phyloP scores from a whole-genome alignment of 768 basidiomycete genomes.

The Lentinula lateritia region DNA sequence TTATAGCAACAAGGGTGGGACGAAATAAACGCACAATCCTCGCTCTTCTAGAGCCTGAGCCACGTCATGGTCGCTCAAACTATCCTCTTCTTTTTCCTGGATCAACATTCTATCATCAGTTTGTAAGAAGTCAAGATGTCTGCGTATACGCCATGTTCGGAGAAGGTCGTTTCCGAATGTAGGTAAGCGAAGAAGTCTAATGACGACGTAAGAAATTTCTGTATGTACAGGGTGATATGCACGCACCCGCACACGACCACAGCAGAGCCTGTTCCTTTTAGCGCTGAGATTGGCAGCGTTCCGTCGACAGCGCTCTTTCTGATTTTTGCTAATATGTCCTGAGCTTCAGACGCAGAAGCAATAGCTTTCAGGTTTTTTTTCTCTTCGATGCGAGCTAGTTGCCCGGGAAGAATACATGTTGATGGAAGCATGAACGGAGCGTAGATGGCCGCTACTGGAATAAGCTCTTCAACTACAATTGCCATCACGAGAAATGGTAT shows the following conservation, averaged over 20 bases:
- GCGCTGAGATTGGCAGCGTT: slow-evolving; percentile 25
- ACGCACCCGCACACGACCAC: slow-evolving; percentile 57
- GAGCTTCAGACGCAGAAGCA: slow-evolving; percentile 30
- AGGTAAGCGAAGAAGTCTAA: slow-evolving; percentile 37
- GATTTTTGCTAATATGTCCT: slow-evolving; percentile 28
- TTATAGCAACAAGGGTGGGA: background rate
- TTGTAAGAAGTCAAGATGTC: slow-evolving; percentile 40
- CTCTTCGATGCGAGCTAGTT: slow-evolving; percentile 58
- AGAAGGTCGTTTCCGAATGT: slow-evolving; percentile 37
- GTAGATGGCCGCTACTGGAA: slow-evolving; percentile 81
- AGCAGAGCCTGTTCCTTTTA: slow-evolving; percentile 25
- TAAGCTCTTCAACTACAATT: slow-evolving; percentile 70
- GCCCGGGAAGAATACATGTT: slow-evolving; percentile 80
- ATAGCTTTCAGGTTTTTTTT: slow-evolving; percentile 46
- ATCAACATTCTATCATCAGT: slow-evolving; percentile 62
- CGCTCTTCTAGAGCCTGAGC: slow-evolving; percentile 68
- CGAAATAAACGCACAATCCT: slow-evolving; percentile 55
- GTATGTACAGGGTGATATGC: background rate
- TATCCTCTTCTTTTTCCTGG: slow-evolving; percentile 37
- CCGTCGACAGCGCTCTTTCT: slow-evolving; percentile 26
- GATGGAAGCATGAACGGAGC: slow-evolving; percentile 83
- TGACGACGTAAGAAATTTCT: background rate
- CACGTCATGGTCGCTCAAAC: slow-evolving; percentile 50
- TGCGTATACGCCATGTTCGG: slow-evolving; percentile 36
- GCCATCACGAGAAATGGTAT: slow-evolving; percentile 76